Evolutionary conservation across 768 basidiomycete species (phyloP), one percentile per base, ranked within the genome.

Genomic region (Agaricus subrufescens): DNA sequence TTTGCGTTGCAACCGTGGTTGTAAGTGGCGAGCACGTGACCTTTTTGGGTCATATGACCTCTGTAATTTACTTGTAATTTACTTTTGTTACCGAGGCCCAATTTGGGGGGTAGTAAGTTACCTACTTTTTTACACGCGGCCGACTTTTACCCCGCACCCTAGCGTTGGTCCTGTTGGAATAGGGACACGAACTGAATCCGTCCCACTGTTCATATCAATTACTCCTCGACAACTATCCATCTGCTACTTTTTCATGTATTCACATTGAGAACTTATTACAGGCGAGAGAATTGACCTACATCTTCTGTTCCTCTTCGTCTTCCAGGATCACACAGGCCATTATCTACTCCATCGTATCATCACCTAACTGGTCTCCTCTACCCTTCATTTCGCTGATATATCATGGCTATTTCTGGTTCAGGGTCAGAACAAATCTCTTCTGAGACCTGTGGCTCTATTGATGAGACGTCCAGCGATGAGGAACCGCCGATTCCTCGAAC

Each of bases 401-500:
- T 38, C 46, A 60, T 60, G 59, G 11, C 59, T 39, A 52, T 48
- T 30, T 59, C 55, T 46, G 61, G 59, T 5, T 59, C 48, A 40
- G 56, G 52, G 25, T 62, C 53, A 50, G 49, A 50, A n/a, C 44
- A 3, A 25, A 31, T 37, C 15, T 19, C 37, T 9, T 56, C 55
- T n/a, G 52, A 52, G 19, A 57, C 56, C 26, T 60, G 52, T 44
- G 50, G 47, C 38, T 62, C 62, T 27, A 58, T 65, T 54, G 51
- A 58, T 27, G 46, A 52, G 47, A 49, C 58, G 15, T 23, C 53
- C 51, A 52, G 46, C 23, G 40, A 56, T 30, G 56, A 43, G 23
- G 38, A 53, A 48, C 10, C 46, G 48, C 58, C 40, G 9, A 66
- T 77, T 23, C 77, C 78, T 10, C 62, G 62, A 27, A 52, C 69